Conservation (phyloP, 352 stramenopile genomes). For the Pythium plurisporium region DNA sequence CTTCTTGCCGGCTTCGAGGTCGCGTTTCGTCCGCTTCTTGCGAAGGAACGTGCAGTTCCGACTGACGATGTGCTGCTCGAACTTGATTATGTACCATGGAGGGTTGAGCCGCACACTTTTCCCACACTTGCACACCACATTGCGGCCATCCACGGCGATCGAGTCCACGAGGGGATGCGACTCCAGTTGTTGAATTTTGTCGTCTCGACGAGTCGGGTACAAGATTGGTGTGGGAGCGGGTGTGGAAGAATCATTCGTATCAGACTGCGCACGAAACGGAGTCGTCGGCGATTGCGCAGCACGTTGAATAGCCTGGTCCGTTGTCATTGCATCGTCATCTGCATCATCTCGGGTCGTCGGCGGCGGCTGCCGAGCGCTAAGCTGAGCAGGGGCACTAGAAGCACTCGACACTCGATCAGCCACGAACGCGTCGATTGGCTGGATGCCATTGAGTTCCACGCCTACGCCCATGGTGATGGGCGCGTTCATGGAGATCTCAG, state of each 20-base stretch:
- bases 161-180: constrained; percentile 52
- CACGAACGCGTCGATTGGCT: constrained; percentile 50
- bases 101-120: constrained; percentile 68
- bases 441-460: constrained; percentile 52
- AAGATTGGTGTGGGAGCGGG: no score
- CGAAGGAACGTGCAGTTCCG: constrained; percentile 73
- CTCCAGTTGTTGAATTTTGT: constrained; percentile 57
- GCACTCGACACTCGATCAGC: background rate
- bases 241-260: no score
- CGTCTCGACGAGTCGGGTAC: constrained; percentile 49
- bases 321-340: background rate
- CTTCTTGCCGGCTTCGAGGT: constrained; percentile 13
- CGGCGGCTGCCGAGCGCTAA: no score
- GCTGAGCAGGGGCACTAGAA: background rate
- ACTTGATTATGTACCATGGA: constrained; percentile 85
- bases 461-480: constrained; percentile 43
- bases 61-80: constrained; percentile 80
- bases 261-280: no score
- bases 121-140: constrained; percentile 64
- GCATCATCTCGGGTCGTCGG: no score
- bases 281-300: no score
- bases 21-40: constrained; percentile 18
- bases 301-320: background rate
- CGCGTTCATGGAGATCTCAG: constrained; percentile 43
- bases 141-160: constrained; percentile 44